Evolutionary conservation across 768 basidiomycete genomes (phyloP).

Genomic region (Boletus coccyginus): DNA sequence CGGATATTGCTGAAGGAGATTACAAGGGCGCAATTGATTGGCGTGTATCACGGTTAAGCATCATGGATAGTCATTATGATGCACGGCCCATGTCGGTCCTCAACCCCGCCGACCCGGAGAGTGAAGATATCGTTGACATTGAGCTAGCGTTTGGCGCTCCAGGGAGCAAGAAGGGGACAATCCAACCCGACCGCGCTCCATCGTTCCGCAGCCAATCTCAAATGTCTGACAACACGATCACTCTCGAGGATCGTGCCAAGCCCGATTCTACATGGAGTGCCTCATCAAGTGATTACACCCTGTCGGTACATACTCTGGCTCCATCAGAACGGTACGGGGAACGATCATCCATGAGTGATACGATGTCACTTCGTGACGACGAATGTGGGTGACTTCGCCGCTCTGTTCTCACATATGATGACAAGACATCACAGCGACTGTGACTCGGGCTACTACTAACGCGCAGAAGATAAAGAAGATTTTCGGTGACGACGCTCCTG

Average conservation of each 20-base stretch:
- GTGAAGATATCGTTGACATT: slow-evolving; percentile 57
- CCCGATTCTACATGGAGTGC: slow-evolving; percentile 17
- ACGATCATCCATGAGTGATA: slow-evolving; percentile 18
- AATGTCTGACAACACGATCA: slow-evolving; percentile 34
- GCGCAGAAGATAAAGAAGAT: slow-evolving; percentile 63
- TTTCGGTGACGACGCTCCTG: slow-evolving; percentile 59
- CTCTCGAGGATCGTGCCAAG: slow-evolving; percentile 27
- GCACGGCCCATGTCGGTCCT: slow-evolving; percentile 39
- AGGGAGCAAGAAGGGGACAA: slow-evolving; percentile 30
- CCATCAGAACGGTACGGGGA: slow-evolving; percentile 22
- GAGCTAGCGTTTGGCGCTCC: slow-evolving; percentile 47
- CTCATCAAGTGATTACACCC: slow-evolving; percentile 23
- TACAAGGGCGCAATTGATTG: slow-evolving; percentile 76
- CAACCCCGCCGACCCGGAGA: slow-evolving; percentile 39
- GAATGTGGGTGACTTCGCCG: slow-evolving; percentile 18
- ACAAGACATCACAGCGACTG: slow-evolving; percentile 18
- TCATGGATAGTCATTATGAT: slow-evolving; percentile 50
- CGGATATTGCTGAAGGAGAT: slow-evolving; percentile 63
- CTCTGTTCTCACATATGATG: background rate
- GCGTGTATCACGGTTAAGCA: slow-evolving; percentile 69
- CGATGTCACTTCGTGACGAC: slow-evolving; percentile 20
- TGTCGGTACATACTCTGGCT: slow-evolving; percentile 26
- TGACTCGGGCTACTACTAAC: slow-evolving; percentile 27
- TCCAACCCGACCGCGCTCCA: slow-evolving; percentile 23
- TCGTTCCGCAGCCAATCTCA: slow-evolving; percentile 33